Conservation (phyloP, 1,284 basidiomycete genomes). For the Apiotrichum brassicae region DNA sequence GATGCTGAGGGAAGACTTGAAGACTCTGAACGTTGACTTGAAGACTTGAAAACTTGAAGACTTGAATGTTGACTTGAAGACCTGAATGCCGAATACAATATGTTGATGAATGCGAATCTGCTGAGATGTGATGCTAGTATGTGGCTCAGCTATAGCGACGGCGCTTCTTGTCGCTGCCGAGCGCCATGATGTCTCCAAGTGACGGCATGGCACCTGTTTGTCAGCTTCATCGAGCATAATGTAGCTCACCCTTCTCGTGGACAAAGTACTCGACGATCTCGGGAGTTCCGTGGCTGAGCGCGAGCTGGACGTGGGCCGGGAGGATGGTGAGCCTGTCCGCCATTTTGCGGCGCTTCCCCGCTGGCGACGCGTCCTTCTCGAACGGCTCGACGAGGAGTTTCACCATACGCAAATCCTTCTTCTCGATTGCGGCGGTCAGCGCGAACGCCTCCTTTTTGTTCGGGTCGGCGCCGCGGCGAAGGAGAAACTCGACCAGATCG, state of each 20-base stretch:
- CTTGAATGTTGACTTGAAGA: too few species aligned
- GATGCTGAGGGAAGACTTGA: too few species aligned
- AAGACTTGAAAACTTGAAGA: too few species aligned
- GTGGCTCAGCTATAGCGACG: background rate
- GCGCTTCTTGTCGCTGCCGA: constrained; percentile 1
- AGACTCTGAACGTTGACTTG: too few species aligned
- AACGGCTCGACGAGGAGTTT: constrained; percentile 62
- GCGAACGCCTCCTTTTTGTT: constrained; percentile 7
- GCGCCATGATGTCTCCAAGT: constrained; percentile 12
- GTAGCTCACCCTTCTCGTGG: constrained; percentile 62
- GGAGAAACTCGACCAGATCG: constrained; percentile 62
- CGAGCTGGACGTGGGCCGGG: constrained; percentile 28
- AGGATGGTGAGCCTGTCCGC: constrained; percentile 24
- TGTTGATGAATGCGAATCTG: too few species aligned
- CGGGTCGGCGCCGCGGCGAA: constrained; percentile 66
- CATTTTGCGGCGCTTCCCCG: constrained; percentile 28
- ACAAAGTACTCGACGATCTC: constrained; percentile 64
- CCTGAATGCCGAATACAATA: too few species aligned
- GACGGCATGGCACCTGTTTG: constrained; percentile 10
- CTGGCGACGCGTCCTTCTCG: background rate
- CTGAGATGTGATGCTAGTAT: background rate
- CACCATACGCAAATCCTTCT: constrained; percentile 61
- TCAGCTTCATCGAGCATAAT: background rate
- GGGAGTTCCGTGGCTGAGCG: constrained; percentile 53
- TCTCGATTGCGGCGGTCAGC: constrained; percentile 62